Percentiles rank a stretch among this genome's conserved stretches.
Evolutionary conservation across 2,329 filamentous ascomycete genomes (phyloP).

Genomic region (Blastomyces silverae): DNA sequence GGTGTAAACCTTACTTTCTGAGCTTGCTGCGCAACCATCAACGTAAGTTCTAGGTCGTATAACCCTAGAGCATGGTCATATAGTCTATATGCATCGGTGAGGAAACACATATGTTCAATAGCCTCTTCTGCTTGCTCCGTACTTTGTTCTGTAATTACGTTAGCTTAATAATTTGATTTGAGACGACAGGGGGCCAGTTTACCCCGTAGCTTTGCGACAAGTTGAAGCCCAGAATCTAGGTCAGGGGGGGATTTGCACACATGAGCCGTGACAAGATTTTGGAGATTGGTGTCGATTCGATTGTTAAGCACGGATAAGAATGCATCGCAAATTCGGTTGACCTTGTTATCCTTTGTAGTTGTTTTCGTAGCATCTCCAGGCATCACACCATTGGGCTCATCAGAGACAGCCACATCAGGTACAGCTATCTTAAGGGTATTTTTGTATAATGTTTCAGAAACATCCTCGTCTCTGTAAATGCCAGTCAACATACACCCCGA

Average conservation of each 20-base stretch:
- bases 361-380: background rate
- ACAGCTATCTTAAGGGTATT: slow-evolving; percentile 59
- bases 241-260: slow-evolving; percentile 91
- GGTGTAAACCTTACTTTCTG: slow-evolving; percentile 54
- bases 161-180: slow-evolving; percentile 17
- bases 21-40: slow-evolving; percentile 89
- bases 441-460: slow-evolving; percentile 86
- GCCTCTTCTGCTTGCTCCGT: slow-evolving; percentile 73
- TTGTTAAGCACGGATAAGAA: slow-evolving; percentile 62
- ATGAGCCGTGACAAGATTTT: slow-evolving; percentile 90
- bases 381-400: slow-evolving; percentile 11
- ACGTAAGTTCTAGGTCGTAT: slow-evolving; percentile 82
- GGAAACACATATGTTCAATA: slow-evolving; percentile 94
- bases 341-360: slow-evolving; percentile 49
- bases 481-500: slow-evolving; percentile 25
- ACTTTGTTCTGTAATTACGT: slow-evolving; percentile 47
- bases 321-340: slow-evolving; percentile 83
- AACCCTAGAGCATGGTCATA: slow-evolving; percentile 86
- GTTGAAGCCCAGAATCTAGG: slow-evolving; percentile 70
- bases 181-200: slow-evolving; percentile 17
- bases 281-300: slow-evolving; percentile 60
- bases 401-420: slow-evolving; percentile 25
- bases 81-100: slow-evolving; percentile 84
- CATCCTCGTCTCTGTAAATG: slow-evolving; percentile 66
- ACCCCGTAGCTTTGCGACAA: slow-evolving; percentile 66